A percentile compares a stretch with the other conserved stretches of the same genome.
Conservation (phyloP, 1,139 yeast genomes). For the Diutina catenulata region DNA sequence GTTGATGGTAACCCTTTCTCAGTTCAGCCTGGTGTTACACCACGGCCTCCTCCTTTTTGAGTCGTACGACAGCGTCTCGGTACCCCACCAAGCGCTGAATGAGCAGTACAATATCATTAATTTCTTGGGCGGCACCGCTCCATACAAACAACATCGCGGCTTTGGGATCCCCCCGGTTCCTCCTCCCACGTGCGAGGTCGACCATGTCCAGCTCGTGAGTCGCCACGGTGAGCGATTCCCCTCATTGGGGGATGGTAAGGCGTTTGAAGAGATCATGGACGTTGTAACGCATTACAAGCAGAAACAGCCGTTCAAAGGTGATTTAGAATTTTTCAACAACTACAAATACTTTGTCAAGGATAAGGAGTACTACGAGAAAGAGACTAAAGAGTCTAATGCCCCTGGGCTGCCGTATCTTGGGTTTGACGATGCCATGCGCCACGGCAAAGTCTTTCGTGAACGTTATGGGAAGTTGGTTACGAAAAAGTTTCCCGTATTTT, state of each 20-base stretch:
- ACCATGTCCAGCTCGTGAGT: constrained; percentile 5
- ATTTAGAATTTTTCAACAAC: constrained; percentile 20
- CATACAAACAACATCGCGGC: constrained; percentile 6
- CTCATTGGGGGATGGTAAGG: neutral
- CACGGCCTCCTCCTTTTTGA: constrained; percentile 3
- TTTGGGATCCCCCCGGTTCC: constrained; percentile 4
- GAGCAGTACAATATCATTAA: constrained; percentile 13
- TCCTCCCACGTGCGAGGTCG: constrained; percentile 4
- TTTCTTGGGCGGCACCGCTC: constrained; percentile 6
- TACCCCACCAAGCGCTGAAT: constrained; percentile 24
- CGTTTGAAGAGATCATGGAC: neutral
- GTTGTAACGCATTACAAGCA: constrained; percentile 12
- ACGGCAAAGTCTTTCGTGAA: constrained; percentile 23
- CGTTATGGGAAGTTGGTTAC: constrained; percentile 20
- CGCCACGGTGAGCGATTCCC: constrained; percentile 6
- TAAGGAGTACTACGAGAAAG: constrained; percentile 17
- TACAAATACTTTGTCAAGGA: constrained; percentile 22
- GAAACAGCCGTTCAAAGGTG: constrained; percentile 16
- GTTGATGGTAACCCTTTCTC: constrained; percentile 1
- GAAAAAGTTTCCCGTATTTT: constrained; percentile 19
- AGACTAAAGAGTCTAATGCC: constrained; percentile 19
- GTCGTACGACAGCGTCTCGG: neutral
- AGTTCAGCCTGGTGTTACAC: neutral
- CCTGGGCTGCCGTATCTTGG: constrained; percentile 18
- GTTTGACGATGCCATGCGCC: constrained; percentile 20